A percentile compares a stretch with the other conserved stretches of the same genome.
Conservation (phyloP, 1,284 basidiomycete genomes). For the Fistulinella cinereoalba region DNA sequence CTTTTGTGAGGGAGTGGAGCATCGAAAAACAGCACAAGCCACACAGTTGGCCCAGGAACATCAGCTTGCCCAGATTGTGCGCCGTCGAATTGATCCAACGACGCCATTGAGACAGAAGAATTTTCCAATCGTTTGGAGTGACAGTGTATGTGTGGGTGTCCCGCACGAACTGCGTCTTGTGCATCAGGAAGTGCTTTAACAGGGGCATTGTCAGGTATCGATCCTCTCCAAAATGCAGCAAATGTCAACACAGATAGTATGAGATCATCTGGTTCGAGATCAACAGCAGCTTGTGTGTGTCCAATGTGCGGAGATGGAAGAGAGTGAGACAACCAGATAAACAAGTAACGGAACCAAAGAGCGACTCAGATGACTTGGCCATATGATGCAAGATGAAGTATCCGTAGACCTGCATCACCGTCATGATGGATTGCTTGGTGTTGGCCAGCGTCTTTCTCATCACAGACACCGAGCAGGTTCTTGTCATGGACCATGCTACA, state of each 20-base stretch:
- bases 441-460: constrained; percentile 68
- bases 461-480: constrained; percentile 90
- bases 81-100: constrained; percentile 99
- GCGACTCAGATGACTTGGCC: constrained; percentile 84
- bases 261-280: constrained; percentile 30
- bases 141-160: constrained; percentile 93
- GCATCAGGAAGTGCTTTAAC: constrained; percentile 88
- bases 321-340: too few species aligned
- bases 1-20: constrained; percentile 66
- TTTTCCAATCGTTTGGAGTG: constrained; percentile 90
- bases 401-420: too few species aligned
- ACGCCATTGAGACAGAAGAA: constrained; percentile 94
- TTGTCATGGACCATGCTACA: constrained; percentile 87
- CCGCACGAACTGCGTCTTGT: constrained; percentile 93
- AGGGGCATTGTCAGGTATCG: constrained; percentile 95
- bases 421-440: too few species aligned
- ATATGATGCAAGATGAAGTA: too few species aligned
- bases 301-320: too few species aligned
- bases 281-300: too few species aligned
- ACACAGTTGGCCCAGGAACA: constrained; percentile 91
- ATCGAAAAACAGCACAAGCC: constrained; percentile 99
- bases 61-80: constrained; percentile 91
- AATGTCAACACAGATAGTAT: constrained; percentile 92
- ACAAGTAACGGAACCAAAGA: constrained; percentile 32
- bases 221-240: constrained; percentile 97